phyloP scores from a whole-genome alignment of 2,329 filamentous ascomycete genomes.

The Penicillium sp. region DNA sequence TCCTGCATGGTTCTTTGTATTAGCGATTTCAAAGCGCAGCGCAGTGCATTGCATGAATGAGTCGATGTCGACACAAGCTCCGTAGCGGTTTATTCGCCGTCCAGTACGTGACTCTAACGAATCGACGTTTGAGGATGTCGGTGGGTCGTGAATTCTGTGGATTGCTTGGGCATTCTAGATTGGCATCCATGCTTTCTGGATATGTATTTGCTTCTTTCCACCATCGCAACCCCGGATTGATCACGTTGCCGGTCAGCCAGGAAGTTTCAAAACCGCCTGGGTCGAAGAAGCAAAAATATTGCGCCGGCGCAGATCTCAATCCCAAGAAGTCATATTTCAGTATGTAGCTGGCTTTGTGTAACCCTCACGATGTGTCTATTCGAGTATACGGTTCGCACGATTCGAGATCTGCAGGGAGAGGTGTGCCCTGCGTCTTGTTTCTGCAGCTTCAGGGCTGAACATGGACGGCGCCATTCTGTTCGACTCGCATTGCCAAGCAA shows the following conservation, averaged over 20 bases:
- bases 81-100: background rate
- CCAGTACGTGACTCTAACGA: background rate
- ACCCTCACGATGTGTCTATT: conserved; percentile 3
- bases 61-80: background rate
- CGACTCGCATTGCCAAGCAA: background rate
- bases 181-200: background rate
- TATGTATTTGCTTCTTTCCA: background rate
- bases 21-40: conserved; percentile 5
- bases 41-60: background rate
- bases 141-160: background rate
- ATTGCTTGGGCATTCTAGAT: background rate
- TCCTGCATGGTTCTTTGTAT: conserved; percentile 8
- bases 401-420: conserved; percentile 8
- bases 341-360: conserved; percentile 1
- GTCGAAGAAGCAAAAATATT: conserved; percentile 4
- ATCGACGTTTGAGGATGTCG: background rate
- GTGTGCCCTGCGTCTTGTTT: background rate
- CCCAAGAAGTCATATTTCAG: background rate
- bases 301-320: conserved; percentile 7
- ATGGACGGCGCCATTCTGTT: conserved; percentile 1
- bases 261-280: background rate
- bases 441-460: conserved; percentile 8
- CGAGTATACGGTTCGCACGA: background rate
- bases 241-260: conserved; percentile 8
- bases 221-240: conserved; percentile 1